phyloP scores from a whole-genome alignment of 768 basidiomycete species.

The Suillus decipiens region DNA sequence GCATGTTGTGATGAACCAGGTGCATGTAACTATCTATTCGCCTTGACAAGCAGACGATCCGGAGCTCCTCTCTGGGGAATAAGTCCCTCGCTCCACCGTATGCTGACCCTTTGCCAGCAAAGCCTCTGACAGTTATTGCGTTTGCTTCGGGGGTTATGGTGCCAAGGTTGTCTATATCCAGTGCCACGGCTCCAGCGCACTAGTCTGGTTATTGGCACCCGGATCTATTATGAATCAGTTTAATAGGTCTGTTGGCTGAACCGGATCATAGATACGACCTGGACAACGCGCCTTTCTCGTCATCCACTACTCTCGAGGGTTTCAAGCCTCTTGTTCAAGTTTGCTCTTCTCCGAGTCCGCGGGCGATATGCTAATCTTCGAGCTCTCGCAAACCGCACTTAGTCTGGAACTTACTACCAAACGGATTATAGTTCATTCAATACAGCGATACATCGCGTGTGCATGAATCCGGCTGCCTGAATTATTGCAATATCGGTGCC shows the following conservation, averaged over 20 bases:
- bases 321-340: not conserved
- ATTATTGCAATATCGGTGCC: not conserved
- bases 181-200: not conserved
- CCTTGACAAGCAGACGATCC: not conserved
- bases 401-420: not conserved
- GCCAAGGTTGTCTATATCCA: not conserved
- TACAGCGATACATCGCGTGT: not conserved
- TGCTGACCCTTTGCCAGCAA: not conserved
- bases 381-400: not conserved
- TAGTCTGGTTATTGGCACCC: not conserved
- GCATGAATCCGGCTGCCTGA: not conserved
- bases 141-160: not conserved
- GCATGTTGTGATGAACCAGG: not conserved
- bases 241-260: too few species aligned
- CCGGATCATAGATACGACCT: not conserved
- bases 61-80: not conserved
- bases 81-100: not conserved
- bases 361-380: not conserved
- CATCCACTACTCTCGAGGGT: not conserved
- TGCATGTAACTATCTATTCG: not conserved
- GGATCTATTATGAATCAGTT: not conserved
- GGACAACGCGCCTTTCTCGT: not conserved
- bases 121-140: not conserved
- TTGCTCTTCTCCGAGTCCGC: not conserved
- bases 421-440: not conserved